phyloP scores from a whole-genome alignment of 2,329 filamentous ascomycete genomes.

The Pyrenophora seminiperda region DNA sequence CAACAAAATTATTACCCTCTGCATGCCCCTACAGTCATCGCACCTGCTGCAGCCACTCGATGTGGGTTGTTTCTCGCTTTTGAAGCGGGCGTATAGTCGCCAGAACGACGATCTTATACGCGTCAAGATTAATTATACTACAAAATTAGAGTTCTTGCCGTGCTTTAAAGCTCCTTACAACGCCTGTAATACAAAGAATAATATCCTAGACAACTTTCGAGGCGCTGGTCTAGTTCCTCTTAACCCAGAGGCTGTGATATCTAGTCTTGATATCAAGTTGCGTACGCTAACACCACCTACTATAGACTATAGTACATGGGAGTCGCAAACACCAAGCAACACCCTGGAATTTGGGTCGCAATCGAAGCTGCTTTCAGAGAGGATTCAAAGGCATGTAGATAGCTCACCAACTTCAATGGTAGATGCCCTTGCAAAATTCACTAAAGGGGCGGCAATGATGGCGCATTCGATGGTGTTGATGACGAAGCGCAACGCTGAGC shows the following conservation, averaged over 20 bases:
- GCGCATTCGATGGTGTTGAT: conserved; percentile 12
- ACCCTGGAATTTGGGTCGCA: conserved; percentile 9
- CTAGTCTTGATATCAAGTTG: conserved; percentile 37
- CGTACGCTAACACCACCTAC: conserved; percentile 13
- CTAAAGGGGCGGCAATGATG: conserved; percentile 2
- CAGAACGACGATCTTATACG: too few species aligned
- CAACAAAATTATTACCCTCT: conserved; percentile 28
- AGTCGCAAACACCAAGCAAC: conserved; percentile 14
- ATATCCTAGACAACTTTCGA: conserved; percentile 35
- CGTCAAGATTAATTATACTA: too few species aligned
- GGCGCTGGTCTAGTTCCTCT: conserved; percentile 42
- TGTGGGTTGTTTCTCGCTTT: conserved; percentile 45
- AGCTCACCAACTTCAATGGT: too few species aligned
- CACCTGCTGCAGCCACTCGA: conserved; percentile 50
- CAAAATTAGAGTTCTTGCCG: too few species aligned
- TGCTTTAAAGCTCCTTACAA: too few species aligned
- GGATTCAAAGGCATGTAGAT: too few species aligned
- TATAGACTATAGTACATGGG: background rate
- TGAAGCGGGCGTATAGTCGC: conserved; percentile 47
- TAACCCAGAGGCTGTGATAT: conserved; percentile 40
- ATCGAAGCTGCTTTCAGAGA: conserved; percentile 10
- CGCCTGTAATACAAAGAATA: conserved; percentile 34
- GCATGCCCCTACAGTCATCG: conserved; percentile 45
- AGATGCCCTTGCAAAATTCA: conserved; percentile 8
- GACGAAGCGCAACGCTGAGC: too few species aligned